These are phyloP conservation scores for Calonectria naviculata DNA, from an alignment of 2,329 filamentous ascomycete genomes.

Conservation along the genomic window DNA sequence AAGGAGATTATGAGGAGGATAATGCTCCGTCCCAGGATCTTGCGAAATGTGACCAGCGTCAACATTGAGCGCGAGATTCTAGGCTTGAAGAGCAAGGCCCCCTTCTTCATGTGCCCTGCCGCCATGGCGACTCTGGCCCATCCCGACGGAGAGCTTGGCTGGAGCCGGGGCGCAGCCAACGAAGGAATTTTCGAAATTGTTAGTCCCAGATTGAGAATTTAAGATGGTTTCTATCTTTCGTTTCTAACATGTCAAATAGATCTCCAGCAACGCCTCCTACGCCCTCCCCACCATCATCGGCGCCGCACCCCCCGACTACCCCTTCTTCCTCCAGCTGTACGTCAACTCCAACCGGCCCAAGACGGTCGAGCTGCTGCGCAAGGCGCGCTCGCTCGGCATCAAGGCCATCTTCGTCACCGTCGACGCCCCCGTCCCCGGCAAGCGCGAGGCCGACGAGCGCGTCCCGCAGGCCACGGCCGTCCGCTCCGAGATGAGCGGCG, in stretches of 20 bases:
- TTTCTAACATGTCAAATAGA: slow-evolving; percentile 21
- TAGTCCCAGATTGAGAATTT: neutral
- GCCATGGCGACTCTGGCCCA: slow-evolving; percentile 74
- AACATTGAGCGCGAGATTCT: slow-evolving; percentile 65
- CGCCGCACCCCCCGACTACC: slow-evolving; percentile 33
- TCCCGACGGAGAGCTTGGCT: slow-evolving; percentile 67
- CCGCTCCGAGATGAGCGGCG: slow-evolving; percentile 51
- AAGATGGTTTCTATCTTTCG: too few relatives aligned
- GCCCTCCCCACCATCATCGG: slow-evolving; percentile 37
- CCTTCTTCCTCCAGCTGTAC: slow-evolving; percentile 58
- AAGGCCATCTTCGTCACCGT: slow-evolving; percentile 62
- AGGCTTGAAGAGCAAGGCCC: slow-evolving; percentile 60
- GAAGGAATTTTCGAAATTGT: slow-evolving; percentile 43
- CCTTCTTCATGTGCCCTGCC: slow-evolving; percentile 73
- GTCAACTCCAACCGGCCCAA: slow-evolving; percentile 62
- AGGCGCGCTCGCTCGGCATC: slow-evolving; percentile 59
- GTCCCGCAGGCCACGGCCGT: slow-evolving; percentile 57
- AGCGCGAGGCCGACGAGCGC: slow-evolving; percentile 68
- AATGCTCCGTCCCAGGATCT: slow-evolving; percentile 67
- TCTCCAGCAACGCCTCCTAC: slow-evolving; percentile 42
- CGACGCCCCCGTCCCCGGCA: slow-evolving; percentile 65
- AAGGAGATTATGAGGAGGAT: slow-evolving; percentile 65
- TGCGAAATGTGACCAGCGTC: slow-evolving; percentile 65
- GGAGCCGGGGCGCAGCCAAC: slow-evolving; percentile 40
- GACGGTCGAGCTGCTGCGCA: slow-evolving; percentile 56